Base-by-base conservation (phyloP, 2,329 filamentous ascomycete genomes). In the Fusarium nanum region DNA sequence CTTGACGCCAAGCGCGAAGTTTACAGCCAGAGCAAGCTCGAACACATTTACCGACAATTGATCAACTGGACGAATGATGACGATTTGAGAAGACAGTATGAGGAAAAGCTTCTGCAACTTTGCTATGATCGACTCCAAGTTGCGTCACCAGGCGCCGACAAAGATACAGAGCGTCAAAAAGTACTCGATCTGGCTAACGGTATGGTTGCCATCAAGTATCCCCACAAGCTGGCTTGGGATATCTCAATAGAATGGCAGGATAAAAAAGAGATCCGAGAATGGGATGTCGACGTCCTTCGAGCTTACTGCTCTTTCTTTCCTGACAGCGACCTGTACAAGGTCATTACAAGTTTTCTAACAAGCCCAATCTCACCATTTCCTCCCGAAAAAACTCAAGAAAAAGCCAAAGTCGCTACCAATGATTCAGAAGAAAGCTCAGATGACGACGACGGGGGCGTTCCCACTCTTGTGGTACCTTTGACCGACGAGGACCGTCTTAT, bases 121-220 rank as follows among this genome's bases (percentile, higher is more conserved):
- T 93, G 91, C 65, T 91, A 94, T 72, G 94, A 98, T 60, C 87
- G 89, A 7, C 85, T 99, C 2, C 79, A 91, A 11, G 90, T 92
- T 28, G 84, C 93, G 18, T 88, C 91, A 5, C 65, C 85, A 2
- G 89, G 90, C 6, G 78, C 82, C 5, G 83, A 89, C 61, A 98
- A 98, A 80, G 77, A 81, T 2, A 80, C 84, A 20, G 94, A 97
- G 78, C 87, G 92, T 27, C 83, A 89, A 37, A 90, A 92, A 68
- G 91, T 97, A 1, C 81, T 92, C 74, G 91, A 92, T 64, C 83
- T 96, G 55, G 94, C 95, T 1, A 89, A 91, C 68, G 96, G 95
- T 66, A 97, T 99, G 92, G 95, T 99, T 65, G 92, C 97, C 64
- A 96, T 99, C 78, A 94, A 95, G 74, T 94, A 98, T 73, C 93